Evolutionary conservation across 768 basidiomycete genomes (phyloP).

Genomic region (Sistotremastrum niveocremeum): DNA sequence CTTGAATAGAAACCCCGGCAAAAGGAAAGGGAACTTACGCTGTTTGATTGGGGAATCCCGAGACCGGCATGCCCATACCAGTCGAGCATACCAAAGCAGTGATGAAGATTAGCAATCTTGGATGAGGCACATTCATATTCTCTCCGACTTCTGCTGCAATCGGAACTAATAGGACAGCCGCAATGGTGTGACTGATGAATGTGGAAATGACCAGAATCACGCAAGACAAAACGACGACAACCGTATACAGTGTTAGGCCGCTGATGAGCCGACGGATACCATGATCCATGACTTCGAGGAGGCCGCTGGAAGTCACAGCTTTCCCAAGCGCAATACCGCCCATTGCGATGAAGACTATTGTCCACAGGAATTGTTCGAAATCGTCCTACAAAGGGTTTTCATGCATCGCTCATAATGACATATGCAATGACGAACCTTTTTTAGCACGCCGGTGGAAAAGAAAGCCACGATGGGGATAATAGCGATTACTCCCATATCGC

Average conservation of each 20-base stretch:
- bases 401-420: background rate
- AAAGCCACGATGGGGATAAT: slow-evolving; percentile 87
- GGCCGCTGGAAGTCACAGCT: slow-evolving; percentile 80
- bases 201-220: slow-evolving; percentile 79
- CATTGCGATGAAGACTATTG: slow-evolving; percentile 94
- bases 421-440: slow-evolving; percentile 51
- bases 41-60: slow-evolving; percentile 98
- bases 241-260: slow-evolving; percentile 50
- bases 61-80: slow-evolving; percentile 98
- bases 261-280: slow-evolving; percentile 45
- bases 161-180: slow-evolving; percentile 90
- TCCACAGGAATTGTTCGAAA: slow-evolving; percentile 91
- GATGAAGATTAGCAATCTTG: slow-evolving; percentile 82
- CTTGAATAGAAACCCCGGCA: slow-evolving; percentile 2
- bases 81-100: slow-evolving; percentile 87
- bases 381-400: slow-evolving; percentile 47
- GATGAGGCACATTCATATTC: slow-evolving; percentile 55
- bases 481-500: slow-evolving; percentile 97
- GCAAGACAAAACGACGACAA: slow-evolving; percentile 56
- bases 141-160: slow-evolving; percentile 84
- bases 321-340: slow-evolving; percentile 94
- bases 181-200: slow-evolving; percentile 95
- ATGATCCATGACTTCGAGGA: slow-evolving; percentile 65
- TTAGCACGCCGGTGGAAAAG: slow-evolving; percentile 85
- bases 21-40: slow-evolving; percentile 45